Percentiles rank a stretch among this genome's conserved stretches.
Conservation (phyloP, 371 early-diverging fungal genomes). For the Rhizopus sp. region DNA sequence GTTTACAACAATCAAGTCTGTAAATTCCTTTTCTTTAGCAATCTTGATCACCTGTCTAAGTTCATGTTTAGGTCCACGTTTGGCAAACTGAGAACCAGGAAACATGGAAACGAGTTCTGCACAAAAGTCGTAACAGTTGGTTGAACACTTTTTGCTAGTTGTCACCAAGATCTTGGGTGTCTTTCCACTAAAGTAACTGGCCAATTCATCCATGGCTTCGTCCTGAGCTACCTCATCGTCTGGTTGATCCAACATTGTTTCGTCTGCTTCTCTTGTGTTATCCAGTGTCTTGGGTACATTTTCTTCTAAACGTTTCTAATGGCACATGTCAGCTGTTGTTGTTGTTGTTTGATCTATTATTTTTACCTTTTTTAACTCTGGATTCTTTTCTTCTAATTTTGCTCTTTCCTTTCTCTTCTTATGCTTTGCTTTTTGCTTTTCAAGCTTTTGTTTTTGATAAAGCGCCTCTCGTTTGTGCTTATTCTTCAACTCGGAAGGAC, state of each 20-base stretch:
- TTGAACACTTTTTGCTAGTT: conserved; percentile 72
- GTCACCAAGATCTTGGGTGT: conserved; percentile 95
- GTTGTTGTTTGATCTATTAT: not conserved
- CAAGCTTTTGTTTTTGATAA: conserved; percentile 69
- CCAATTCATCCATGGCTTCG: conserved; percentile 94
- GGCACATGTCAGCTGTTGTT: not conserved
- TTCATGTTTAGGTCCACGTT: conserved; percentile 85
- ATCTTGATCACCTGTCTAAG: conserved; percentile 90
- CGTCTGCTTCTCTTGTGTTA: conserved; percentile 90
- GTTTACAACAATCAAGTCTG: conserved; percentile 89
- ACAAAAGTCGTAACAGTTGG: conserved; percentile 76
- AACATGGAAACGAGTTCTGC: conserved; percentile 89
- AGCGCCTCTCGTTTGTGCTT: conserved; percentile 82
- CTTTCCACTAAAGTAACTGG: conserved; percentile 84
- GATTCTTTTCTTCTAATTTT: conserved; percentile 87
- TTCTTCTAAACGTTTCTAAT: conserved; percentile 79
- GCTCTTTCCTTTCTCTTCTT: conserved; percentile 66
- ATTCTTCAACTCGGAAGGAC: conserved; percentile 69
- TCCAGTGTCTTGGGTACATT: conserved; percentile 95
- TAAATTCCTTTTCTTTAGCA: conserved; percentile 86
- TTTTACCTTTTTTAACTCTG: conserved; percentile 79
- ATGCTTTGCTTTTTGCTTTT: conserved; percentile 77
- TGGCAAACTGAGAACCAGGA: conserved; percentile 90
- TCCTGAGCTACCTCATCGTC: conserved; percentile 87
- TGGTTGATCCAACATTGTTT: conserved; percentile 84